These are phyloP conservation scores for Annona squamosa DNA, from an alignment of 164 flowering plant species.

Conservation along the genomic window DNA sequence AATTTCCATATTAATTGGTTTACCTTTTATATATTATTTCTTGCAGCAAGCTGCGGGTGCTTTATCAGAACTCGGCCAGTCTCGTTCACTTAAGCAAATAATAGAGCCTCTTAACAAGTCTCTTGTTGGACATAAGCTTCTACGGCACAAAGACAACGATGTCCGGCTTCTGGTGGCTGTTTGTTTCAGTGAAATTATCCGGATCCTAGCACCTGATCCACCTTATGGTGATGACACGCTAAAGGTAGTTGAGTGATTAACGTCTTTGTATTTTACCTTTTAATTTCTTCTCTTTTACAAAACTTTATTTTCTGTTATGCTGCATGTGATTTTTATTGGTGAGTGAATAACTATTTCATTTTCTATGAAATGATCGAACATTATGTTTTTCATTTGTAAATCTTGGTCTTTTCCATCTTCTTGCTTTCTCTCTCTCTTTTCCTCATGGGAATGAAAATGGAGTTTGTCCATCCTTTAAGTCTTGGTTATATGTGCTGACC, in stretches of 20 bases:
- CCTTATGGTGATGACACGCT: constrained; percentile 56
- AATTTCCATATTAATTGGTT: neutral
- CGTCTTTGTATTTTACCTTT: neutral
- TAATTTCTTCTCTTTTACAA: neutral
- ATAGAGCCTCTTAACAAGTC: constrained; percentile 50
- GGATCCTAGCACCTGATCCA: constrained; percentile 86
- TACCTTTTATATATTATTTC: constrained; percentile 4
- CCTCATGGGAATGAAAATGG: no score
- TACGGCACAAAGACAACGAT: constrained; percentile 70
- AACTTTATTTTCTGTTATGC: neutral
- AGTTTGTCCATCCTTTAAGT: no score
- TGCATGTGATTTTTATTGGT: no score
- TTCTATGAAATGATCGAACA: no score
- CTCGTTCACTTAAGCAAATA: constrained; percentile 30
- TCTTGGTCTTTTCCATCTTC: no score
- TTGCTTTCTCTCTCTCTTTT: no score
- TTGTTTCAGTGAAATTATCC: constrained; percentile 70
- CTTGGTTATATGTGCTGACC: no score
- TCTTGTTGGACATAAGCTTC: constrained; percentile 42
- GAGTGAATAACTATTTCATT: no score
- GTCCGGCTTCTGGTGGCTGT: constrained; percentile 61
- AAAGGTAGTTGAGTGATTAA: constrained; percentile 34
- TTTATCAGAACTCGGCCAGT: constrained; percentile 60
- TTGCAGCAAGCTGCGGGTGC: constrained; percentile 70
- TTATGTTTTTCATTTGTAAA: no score